These are phyloP conservation scores for Nothopassalora personata DNA, from an alignment of 2,329 filamentous ascomycete genomes.

Conservation along the genomic window DNA sequence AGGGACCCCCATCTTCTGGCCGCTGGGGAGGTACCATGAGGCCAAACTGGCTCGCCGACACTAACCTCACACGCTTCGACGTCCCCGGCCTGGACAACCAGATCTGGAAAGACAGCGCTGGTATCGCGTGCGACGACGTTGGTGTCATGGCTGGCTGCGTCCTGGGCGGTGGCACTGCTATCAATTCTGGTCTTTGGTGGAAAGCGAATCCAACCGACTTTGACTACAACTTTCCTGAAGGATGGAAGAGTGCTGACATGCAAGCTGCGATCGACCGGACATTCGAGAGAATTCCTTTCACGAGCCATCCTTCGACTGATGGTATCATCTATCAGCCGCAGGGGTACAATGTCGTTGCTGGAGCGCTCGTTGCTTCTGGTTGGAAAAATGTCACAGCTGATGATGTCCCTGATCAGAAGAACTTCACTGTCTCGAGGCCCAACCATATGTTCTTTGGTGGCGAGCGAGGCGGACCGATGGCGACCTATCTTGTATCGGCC, in stretches of 20 bases:
- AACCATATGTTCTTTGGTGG: conserved; percentile 64
- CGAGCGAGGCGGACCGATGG: conserved; percentile 64
- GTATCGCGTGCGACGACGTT: conserved; percentile 63
- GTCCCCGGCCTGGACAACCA: conserved; percentile 67
- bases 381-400: conserved; percentile 62
- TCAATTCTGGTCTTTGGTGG: conserved; percentile 67
- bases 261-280: conserved; percentile 54
- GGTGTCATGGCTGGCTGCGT: conserved; percentile 69
- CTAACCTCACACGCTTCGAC: conserved; percentile 64
- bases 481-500: conserved; percentile 64
- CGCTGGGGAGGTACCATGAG: conserved; percentile 59
- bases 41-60: conserved; percentile 57
- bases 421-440: conserved; percentile 58
- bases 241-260: conserved; percentile 65
- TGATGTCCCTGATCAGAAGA: conserved; percentile 56
- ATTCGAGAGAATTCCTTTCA: conserved; percentile 67
- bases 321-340: conserved; percentile 62
- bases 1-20: conserved; percentile 53
- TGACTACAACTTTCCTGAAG: conserved; percentile 65
- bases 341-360: conserved; percentile 58
- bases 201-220: conserved; percentile 61
- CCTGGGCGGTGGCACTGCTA: conserved; percentile 60
- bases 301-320: conserved; percentile 60
- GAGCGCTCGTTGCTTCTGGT: conserved; percentile 54
- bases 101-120: conserved; percentile 59